These are phyloP conservation scores for Marsdenia floribunda DNA, from an alignment of 257 asterid genomes.

Conservation along the genomic window DNA sequence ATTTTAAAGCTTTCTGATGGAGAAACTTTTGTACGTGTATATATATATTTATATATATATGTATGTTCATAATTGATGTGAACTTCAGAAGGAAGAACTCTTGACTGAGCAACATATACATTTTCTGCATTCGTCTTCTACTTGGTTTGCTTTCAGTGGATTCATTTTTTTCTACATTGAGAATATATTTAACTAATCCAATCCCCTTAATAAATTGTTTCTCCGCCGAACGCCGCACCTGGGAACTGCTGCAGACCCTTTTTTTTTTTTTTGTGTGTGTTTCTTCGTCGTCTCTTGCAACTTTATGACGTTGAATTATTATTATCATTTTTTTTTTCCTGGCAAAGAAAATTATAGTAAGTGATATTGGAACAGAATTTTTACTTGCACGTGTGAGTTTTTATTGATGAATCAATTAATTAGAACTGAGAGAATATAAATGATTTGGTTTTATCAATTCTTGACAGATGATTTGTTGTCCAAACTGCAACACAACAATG, in stretches of 20 bases:
- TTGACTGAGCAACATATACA: background rate
- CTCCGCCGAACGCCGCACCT: slow-evolving; percentile 97
- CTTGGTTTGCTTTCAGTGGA: slow-evolving; percentile 8
- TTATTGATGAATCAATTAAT: slow-evolving; percentile 3
- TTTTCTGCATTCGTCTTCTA: slow-evolving; percentile 1
- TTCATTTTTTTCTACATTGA: slow-evolving; percentile 1
- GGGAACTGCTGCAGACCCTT: slow-evolving; percentile 59
- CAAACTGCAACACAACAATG: background rate
- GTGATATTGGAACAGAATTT: background rate
- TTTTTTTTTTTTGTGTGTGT: slow-evolving; percentile 3
- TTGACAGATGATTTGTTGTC: background rate
- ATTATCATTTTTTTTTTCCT: background rate
- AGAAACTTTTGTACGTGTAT: background rate
- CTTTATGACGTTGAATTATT: slow-evolving; percentile 28
- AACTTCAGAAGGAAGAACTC: background rate
- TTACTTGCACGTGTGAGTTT: slow-evolving; percentile 28
- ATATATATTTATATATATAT: too few species aligned
- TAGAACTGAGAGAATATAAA: background rate
- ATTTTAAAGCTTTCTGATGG: background rate
- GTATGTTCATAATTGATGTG: background rate
- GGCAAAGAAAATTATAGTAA: background rate
- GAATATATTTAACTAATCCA: slow-evolving; percentile 10
- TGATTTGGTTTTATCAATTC: slow-evolving; percentile 4
- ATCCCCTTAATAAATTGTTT: slow-evolving; percentile 24
- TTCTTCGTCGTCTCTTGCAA: slow-evolving; percentile 6